Percentiles rank a stretch among this genome's conserved stretches.
These are phyloP conservation scores for Rhododendron williamsianum DNA, from an alignment of 148 eudicot genomes.

Conservation along the genomic window DNA sequence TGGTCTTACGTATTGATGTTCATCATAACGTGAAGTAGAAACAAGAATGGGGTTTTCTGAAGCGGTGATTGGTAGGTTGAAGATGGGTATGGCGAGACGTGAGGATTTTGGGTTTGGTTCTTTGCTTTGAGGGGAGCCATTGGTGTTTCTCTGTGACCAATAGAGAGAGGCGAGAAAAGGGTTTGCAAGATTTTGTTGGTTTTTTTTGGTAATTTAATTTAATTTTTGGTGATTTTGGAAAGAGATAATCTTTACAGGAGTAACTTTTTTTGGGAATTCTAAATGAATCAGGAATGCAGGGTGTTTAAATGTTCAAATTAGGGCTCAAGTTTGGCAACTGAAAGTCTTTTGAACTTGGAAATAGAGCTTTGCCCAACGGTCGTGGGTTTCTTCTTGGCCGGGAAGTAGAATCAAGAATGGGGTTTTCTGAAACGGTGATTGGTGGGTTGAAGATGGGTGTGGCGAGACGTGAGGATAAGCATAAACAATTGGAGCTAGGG, in stretches of 20 bases:
- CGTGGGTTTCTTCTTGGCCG: not conserved
- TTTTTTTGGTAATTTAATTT: no score
- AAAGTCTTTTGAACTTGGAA: not conserved
- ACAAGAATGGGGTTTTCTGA: not conserved
- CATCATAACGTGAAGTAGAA: not conserved
- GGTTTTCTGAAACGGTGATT: not conserved
- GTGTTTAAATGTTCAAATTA: not conserved
- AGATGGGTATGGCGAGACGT: not conserved
- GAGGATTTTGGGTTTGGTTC: not conserved
- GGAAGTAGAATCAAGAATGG: not conserved
- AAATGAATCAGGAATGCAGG: not conserved
- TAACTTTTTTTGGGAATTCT: not conserved
- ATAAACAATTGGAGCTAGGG: no score
- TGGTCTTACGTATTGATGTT: no score
- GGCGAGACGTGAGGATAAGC: not conserved
- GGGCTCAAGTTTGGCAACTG: not conserved
- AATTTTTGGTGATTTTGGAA: no score
- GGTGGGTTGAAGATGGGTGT: not conserved
- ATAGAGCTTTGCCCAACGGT: no score
- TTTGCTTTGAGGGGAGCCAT: not conserved
- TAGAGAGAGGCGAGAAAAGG: not conserved
- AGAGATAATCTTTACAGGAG: not conserved
- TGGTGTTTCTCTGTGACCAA: not conserved
- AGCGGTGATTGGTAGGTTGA: not conserved
- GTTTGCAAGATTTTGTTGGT: not conserved